Evolutionary conservation across 1,139 yeast genomes (phyloP).

Genomic region (Candida anutae): DNA sequence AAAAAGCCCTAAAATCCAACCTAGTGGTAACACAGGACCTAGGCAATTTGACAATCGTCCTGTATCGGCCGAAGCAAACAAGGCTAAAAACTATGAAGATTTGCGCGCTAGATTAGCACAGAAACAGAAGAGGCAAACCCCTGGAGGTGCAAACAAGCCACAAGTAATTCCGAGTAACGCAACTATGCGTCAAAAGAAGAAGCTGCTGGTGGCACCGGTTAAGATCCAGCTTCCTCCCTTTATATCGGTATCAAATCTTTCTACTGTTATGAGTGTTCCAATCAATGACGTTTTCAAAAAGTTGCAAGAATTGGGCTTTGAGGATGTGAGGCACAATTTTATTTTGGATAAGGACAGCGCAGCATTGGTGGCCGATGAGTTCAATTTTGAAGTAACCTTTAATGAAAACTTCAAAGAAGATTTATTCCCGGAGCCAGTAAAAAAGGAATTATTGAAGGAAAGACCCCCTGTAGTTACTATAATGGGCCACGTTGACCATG

Average conservation of each 20-base stretch:
- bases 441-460: slow-evolving; percentile 41
- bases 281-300: slow-evolving; percentile 51
- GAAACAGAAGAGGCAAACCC: slow-evolving; percentile 8
- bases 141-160: slow-evolving; percentile 1
- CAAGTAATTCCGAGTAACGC: not conserved
- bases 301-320: slow-evolving; percentile 66
- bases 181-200: slow-evolving; percentile 7
- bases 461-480: slow-evolving; percentile 94
- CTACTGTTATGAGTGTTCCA: slow-evolving; percentile 62
- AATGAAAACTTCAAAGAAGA: slow-evolving; percentile 60
- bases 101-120: slow-evolving; percentile 9
- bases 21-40: no score
- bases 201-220: slow-evolving; percentile 13
- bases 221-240: slow-evolving; percentile 61
- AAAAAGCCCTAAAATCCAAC: no score
- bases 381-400: slow-evolving; percentile 60
- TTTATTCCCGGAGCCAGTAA: slow-evolving; percentile 40
- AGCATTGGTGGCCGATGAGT: slow-evolving; percentile 79
- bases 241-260: slow-evolving; percentile 66
- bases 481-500: slow-evolving; percentile 99
- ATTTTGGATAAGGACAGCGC: slow-evolving; percentile 85
- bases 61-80: slow-evolving; percentile 6
- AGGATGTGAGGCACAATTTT: slow-evolving; percentile 65
- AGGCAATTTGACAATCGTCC: slow-evolving; percentile 1
- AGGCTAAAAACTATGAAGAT: slow-evolving; percentile 11